phyloP scores from a whole-genome alignment of 1,139 yeast genomes.

The Schwanniomyces etchellsii region DNA sequence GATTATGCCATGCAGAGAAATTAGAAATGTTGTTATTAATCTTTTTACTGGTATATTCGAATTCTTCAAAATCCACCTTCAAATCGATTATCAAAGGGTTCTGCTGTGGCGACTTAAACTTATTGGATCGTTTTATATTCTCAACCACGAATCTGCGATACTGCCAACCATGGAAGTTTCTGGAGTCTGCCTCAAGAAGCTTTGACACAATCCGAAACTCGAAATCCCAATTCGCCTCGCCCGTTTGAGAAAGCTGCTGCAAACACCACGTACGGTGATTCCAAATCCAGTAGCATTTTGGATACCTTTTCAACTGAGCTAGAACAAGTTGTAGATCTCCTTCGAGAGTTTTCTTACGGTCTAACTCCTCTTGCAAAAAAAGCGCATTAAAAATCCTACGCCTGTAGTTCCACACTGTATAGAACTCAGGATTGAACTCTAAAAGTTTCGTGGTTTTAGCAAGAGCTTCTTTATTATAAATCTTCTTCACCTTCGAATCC shows the following conservation, averaged over 20 bases:
- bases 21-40: slow-evolving; percentile 83
- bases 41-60: slow-evolving; percentile 70
- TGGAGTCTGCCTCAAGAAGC: slow-evolving; percentile 63
- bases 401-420: slow-evolving; percentile 86
- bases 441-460: slow-evolving; percentile 48
- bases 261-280: slow-evolving; percentile 87
- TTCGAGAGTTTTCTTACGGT: slow-evolving; percentile 35
- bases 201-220: slow-evolving; percentile 69
- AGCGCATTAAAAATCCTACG: slow-evolving; percentile 56
- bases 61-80: slow-evolving; percentile 45
- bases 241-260: slow-evolving; percentile 40
- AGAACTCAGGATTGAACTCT: slow-evolving; percentile 74
- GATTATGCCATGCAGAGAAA: slow-evolving; percentile 94
- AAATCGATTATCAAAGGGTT: slow-evolving; percentile 12
- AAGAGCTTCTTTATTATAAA: slow-evolving; percentile 38
- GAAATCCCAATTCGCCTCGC: slow-evolving; percentile 52
- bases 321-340: slow-evolving; percentile 61
- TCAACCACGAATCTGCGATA: slow-evolving; percentile 72
- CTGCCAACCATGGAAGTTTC: slow-evolving; percentile 96
- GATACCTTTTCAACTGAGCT: slow-evolving; percentile 55
- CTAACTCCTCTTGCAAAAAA: slow-evolving; percentile 13
- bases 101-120: slow-evolving; percentile 5
- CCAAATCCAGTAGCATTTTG: slow-evolving; percentile 97
- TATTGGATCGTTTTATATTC: slow-evolving; percentile 23
- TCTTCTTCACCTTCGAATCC: slow-evolving; percentile 21